A percentile compares a stretch with the other conserved stretches of the same genome.
phyloP scores from a whole-genome alignment of 441 rosid genomes.

The Geranium incanum region DNA sequence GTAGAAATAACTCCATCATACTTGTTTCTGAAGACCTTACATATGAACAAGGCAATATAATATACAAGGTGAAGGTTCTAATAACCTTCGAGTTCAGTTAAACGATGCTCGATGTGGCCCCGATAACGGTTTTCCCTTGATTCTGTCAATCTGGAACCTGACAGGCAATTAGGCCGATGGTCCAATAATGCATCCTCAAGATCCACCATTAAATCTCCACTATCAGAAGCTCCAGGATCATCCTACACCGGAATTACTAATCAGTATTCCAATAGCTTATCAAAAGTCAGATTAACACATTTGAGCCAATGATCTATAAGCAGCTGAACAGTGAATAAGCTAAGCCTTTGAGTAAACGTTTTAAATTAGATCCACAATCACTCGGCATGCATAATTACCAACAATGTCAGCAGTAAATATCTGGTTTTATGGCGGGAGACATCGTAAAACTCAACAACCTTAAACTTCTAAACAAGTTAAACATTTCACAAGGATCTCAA shows the following conservation, averaged over 20 bases:
- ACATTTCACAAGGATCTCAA: neutral
- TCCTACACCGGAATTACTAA: slow-evolving; percentile 32
- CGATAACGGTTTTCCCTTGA: slow-evolving; percentile 44
- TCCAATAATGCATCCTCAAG: slow-evolving; percentile 70
- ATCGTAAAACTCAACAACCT: no score
- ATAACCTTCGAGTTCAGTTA: slow-evolving; percentile 78
- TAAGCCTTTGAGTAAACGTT: no score
- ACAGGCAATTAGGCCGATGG: slow-evolving; percentile 47
- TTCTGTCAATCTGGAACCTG: slow-evolving; percentile 48
- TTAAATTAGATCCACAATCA: no score
- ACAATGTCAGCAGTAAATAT: no score
- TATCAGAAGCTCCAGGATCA: slow-evolving; percentile 26
- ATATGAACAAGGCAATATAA: no score
- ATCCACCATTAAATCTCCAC: slow-evolving; percentile 63
- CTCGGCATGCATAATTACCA: no score
- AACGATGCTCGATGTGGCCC: slow-evolving; percentile 57
- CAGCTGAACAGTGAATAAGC: no score
- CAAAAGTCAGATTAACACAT: slow-evolving; percentile 11
- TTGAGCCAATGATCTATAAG: neutral
- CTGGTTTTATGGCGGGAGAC: no score
- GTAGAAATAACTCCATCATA: no score
- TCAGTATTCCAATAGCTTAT: slow-evolving; percentile 17
- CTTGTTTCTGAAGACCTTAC: no score
- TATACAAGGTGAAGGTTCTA: no score
- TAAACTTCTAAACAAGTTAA: no score